Conservation (phyloP, 352 stramenopile genomes). For the Phytopythium delawarense region DNA sequence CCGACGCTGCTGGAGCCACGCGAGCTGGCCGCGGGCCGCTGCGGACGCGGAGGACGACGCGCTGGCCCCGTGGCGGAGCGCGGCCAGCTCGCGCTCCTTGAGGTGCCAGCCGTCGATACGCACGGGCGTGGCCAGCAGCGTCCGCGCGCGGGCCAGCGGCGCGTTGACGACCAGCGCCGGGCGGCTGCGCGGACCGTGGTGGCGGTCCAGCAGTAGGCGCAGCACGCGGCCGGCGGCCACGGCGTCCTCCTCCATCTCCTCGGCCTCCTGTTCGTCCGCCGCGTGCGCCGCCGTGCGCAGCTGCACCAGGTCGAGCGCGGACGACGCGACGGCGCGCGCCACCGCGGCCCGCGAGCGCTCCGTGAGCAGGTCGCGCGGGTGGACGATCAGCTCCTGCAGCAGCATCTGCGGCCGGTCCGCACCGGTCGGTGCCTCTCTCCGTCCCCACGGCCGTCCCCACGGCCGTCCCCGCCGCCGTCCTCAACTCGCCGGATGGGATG, state of each 20-base stretch:
- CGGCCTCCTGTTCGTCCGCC: neutral
- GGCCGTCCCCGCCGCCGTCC: neutral
- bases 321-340: neutral
- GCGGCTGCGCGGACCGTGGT: neutral
- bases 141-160: conserved; percentile 4
- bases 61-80: neutral
- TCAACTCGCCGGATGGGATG: neutral
- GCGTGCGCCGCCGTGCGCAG: neutral
- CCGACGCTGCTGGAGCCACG: neutral
- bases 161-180: conserved; percentile 10
- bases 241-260: neutral
- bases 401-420: neutral
- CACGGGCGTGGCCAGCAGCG: neutral
- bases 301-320: neutral
- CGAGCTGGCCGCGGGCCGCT: neutral
- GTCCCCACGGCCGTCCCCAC: neutral
- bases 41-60: neutral
- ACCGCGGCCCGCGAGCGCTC: neutral
- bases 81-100: conserved; percentile 19
- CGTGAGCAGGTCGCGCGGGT: neutral
- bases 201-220: neutral
- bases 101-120: conserved; percentile 19
- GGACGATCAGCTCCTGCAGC: conserved; percentile 1
- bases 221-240: neutral
- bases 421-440: too few relatives aligned